phyloP scores from a whole-genome alignment of 1,284 basidiomycete genomes.

The Phenoliferia sp. region DNA sequence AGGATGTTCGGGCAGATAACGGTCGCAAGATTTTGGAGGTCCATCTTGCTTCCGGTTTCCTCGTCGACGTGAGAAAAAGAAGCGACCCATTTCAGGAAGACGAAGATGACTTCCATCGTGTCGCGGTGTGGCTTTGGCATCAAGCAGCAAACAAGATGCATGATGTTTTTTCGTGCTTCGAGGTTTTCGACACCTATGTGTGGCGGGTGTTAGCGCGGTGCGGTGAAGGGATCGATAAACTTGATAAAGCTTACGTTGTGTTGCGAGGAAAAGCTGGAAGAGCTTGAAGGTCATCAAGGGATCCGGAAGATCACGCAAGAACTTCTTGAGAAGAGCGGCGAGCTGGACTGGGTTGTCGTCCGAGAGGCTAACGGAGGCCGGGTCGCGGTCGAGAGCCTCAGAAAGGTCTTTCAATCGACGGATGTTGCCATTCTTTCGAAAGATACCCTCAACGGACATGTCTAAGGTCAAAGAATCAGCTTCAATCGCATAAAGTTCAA shows the following conservation, averaged over 20 bases:
- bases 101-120: slow-evolving; percentile 95
- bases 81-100: slow-evolving; percentile 98
- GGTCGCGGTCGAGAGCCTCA: slow-evolving; percentile 89
- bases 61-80: slow-evolving; percentile 98
- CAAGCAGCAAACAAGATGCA: slow-evolving; percentile 82
- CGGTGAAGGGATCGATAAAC: not conserved
- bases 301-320: slow-evolving; percentile 92
- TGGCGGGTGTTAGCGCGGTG: slow-evolving; percentile 8
- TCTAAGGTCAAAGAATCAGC: slow-evolving; percentile 51
- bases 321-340: slow-evolving; percentile 94
- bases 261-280: slow-evolving; percentile 80
- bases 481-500: not conserved
- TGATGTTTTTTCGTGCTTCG: slow-evolving; percentile 70
- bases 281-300: slow-evolving; percentile 92
- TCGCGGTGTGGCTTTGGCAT: slow-evolving; percentile 92
- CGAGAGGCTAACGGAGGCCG: slow-evolving; percentile 78
- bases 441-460: slow-evolving; percentile 98
- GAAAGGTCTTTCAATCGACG: slow-evolving; percentile 82
- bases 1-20: slow-evolving; percentile 97
- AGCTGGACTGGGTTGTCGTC: slow-evolving; percentile 97
- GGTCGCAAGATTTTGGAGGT: slow-evolving; percentile 91
- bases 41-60: slow-evolving; percentile 98
- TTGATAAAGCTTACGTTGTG: slow-evolving; percentile 62
- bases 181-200: slow-evolving; percentile 64
- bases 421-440: slow-evolving; percentile 98